A percentile compares a stretch with the other conserved stretches of the same genome.
These are phyloP conservation scores for Ascochyta lentis DNA, from an alignment of 2,329 filamentous ascomycete genomes.

Conservation along the genomic window DNA sequence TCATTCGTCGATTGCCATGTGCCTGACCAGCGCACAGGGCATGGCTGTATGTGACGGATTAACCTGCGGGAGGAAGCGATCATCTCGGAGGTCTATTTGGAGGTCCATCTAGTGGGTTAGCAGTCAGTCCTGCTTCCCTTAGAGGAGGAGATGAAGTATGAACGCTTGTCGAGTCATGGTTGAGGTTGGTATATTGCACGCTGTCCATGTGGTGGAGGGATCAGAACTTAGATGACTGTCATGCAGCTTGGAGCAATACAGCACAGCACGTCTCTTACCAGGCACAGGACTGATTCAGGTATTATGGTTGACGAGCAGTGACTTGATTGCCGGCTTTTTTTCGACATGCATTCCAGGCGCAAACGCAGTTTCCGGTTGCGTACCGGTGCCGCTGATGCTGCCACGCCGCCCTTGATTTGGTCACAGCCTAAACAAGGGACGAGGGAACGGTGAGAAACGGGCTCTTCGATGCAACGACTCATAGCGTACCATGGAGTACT, in stretches of 20 bases:
- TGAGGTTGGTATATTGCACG: background rate
- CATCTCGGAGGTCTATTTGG: conserved; percentile 45
- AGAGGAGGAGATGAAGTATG: background rate
- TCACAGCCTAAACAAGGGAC: no score
- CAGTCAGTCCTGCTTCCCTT: conserved; percentile 16
- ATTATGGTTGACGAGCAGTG: no score
- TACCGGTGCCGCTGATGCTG: background rate
- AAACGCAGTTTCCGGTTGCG: no score
- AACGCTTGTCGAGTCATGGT: conserved; percentile 9
- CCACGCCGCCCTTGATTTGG: background rate
- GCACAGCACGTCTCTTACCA: no score
- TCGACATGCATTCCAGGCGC: no score
- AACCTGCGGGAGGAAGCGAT: conserved; percentile 33
- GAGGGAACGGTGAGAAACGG: no score
- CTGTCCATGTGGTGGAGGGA: background rate
- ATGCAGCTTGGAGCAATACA: background rate
- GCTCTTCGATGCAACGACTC: no score
- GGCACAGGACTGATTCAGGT: no score
- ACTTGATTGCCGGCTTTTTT: no score
- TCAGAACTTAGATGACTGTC: background rate
- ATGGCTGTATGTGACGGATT: conserved; percentile 42
- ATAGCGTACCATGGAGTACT: no score
- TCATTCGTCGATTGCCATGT: conserved; percentile 40
- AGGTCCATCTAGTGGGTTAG: conserved; percentile 21
- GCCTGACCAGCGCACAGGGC: conserved; percentile 38